Base-by-base conservation (phyloP, 176 grass and related monocot genomes). In the Lolium rigidum region DNA sequence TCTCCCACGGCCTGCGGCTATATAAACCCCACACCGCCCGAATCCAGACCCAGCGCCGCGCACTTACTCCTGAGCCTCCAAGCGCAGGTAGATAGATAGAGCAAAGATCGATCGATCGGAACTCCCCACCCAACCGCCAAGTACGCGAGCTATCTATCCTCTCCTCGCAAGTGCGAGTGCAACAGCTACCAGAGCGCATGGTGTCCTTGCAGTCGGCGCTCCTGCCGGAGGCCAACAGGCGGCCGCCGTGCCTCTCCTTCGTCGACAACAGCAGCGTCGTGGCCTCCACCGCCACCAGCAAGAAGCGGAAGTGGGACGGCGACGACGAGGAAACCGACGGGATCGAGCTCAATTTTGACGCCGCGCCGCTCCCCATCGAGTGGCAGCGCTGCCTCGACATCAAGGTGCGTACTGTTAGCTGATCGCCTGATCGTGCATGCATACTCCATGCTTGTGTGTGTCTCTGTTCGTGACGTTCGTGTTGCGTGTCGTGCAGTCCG, bases 331-430 rank as follows among this genome's bases (percentile, higher is more conserved):
- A 61, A 9, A 46, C 25, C 1, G 41, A 76, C 20, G 92, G 92
- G 37, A 89, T 94, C 71, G 95, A 97, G 77, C 93, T 97, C 81
- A 83, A 88, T 71, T 92, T 97, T 81, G 95, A 92, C 63, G 87
- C 87, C 74, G 79, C 92, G 35, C 87, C 90, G 38, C 89, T 97
- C 39, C 95, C 95, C 0, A 61, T 89, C 76, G 95, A 97, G 79
- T 97, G 95, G 95, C 92, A 97, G n/a, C 90, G 92, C 76, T 97
- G 95, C 89, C 95, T 97, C 81, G 95, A 97, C 88, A 97, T 97
- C 79, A 89, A 94, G 92, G 95, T 91, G 46, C 65, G 31, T 25
- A 12, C 26, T 28, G 4, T 9, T 3, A 4, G 7, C 65, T 43
- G 39, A 71, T 46, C 14, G 66, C 8, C 5, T 16, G 24, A 1